Evolutionary conservation across 78 protist genomes (phyloP).

Genomic region (Polysphondylium violaceum): DNA sequence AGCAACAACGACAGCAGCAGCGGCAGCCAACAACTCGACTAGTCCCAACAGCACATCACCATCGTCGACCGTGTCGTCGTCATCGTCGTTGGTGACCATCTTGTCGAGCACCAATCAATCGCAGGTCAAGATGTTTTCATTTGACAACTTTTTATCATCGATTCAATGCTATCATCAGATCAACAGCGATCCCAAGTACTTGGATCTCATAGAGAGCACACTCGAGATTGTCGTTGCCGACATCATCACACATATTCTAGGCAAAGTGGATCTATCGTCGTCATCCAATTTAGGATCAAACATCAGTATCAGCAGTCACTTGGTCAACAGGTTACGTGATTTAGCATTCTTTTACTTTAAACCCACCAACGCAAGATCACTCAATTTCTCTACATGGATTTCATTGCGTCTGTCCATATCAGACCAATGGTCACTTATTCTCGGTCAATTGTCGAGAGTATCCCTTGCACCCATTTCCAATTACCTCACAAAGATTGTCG

Average conservation of each 20-base stretch:
- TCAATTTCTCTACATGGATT: constrained; percentile 40
- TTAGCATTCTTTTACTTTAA: constrained; percentile 68
- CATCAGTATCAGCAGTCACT: constrained; percentile 3
- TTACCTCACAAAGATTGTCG: constrained; percentile 14
- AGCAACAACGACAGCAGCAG: neutral
- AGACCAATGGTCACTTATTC: constrained; percentile 73
- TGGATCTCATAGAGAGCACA: constrained; percentile 54
- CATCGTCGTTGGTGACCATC: constrained; percentile 11
- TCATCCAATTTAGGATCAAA: neutral
- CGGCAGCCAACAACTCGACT: constrained; percentile 7
- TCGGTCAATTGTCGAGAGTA: constrained; percentile 69
- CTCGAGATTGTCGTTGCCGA: constrained; percentile 75
- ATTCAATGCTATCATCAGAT: constrained; percentile 5
- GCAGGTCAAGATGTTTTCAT: constrained; percentile 42
- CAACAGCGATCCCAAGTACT: constrained; percentile 14
- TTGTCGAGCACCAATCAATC: constrained; percentile 5
- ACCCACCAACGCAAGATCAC: constrained; percentile 51
- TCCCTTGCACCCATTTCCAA: constrained; percentile 43
- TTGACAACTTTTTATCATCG: constrained; percentile 28
- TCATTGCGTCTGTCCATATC: constrained; percentile 51
- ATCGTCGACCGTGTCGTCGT: neutral
- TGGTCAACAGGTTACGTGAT: constrained; percentile 44
- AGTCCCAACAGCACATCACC: no score
- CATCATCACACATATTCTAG: constrained; percentile 59
- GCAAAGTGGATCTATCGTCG: constrained; percentile 25